phyloP scores from a whole-genome alignment of 2,329 filamentous ascomycete species.

The Aspergillus sp. region DNA sequence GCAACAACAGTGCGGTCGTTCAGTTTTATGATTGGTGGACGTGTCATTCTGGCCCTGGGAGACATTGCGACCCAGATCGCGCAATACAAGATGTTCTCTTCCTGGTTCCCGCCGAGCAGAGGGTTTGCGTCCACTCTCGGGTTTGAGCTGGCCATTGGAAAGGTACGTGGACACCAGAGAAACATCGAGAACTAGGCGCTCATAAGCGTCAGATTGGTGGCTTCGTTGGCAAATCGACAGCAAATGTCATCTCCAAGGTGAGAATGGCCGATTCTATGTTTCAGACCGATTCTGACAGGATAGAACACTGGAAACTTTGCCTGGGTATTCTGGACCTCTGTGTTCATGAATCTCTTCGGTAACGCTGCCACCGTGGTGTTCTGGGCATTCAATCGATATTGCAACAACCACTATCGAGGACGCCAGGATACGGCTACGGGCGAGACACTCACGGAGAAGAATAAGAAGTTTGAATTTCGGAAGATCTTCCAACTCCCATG shows the following conservation, averaged over 20 bases:
- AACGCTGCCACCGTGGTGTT: slow-evolving; percentile 55
- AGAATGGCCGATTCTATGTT: neutral
- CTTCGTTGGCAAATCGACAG: slow-evolving; percentile 59
- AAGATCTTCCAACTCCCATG: slow-evolving; percentile 60
- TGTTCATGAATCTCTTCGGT: slow-evolving; percentile 64
- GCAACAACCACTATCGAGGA: slow-evolving; percentile 47
- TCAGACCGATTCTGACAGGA: slow-evolving; percentile 1
- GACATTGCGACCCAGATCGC: slow-evolving; percentile 64
- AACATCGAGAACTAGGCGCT: neutral
- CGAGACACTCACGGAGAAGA: slow-evolving; percentile 59
- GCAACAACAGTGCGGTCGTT: slow-evolving; percentile 56
- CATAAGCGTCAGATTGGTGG: slow-evolving; percentile 45
- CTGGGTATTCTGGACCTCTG: slow-evolving; percentile 63
- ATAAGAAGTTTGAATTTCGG: slow-evolving; percentile 54
- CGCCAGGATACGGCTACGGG: slow-evolving; percentile 56
- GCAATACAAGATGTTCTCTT: slow-evolving; percentile 64
- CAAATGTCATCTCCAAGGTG: slow-evolving; percentile 56
- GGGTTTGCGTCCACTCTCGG: slow-evolving; percentile 62
- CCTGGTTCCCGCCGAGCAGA: slow-evolving; percentile 61
- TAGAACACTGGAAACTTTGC: slow-evolving; percentile 57
- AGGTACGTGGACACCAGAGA: slow-evolving; percentile 25
- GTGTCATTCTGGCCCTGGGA: slow-evolving; percentile 56
- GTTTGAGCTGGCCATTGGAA: slow-evolving; percentile 60
- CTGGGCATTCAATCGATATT: slow-evolving; percentile 55
- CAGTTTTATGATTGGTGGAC: slow-evolving; percentile 59